Base-by-base conservation (phyloP, 306 rosid genomes). In the Chamaecrista fasciculata region DNA sequence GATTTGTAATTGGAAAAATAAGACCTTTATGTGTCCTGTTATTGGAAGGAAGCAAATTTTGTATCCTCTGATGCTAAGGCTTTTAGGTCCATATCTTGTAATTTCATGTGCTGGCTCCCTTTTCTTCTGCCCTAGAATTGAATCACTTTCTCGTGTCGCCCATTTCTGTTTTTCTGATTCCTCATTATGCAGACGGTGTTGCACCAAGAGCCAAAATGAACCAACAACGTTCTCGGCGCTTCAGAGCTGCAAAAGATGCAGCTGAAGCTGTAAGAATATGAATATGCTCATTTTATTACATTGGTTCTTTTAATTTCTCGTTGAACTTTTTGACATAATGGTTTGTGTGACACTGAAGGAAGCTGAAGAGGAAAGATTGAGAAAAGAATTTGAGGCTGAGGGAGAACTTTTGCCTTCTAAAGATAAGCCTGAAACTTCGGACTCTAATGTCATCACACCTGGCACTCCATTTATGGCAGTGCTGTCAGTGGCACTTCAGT, bases 181-280 rank as follows among this genome's bases (percentile, higher is more conserved):
- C 16, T 34, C 59, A 51, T 8, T 66, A 68, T 74, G 67, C 72
- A 94, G 98, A 94, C 44, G 98, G 98, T 1, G 98, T 94, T 74
- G 98, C 98, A 46, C 98, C 98, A 70, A 83, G 98, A 79, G 98
- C 98, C 62, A 94, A 94, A 84, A 94, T 94, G 98, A 94, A 94
- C 62, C 98, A 90, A 89, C 98, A 94, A 79, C 97, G 98, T 26
- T 80, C 92, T 66, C 90, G 98, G 37, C 98, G 98, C 42, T 94
- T 86, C 79, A 85, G 96, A 84, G 92, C 97, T 28, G 91, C 98
- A 63, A 94, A 94, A 81, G 98, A 94, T 81, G 98, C 96, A 9
- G 95, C 97, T 46, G 98, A 94, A 74, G 91, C 94, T 6, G 98
- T 94, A 82, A 76, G 88, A 55, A 75, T 44, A 62, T 75, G 81